Percentiles rank a stretch among this genome's conserved stretches.
Conservation (phyloP, 257 asterid genomes). For the Solanum gracilifrons region DNA sequence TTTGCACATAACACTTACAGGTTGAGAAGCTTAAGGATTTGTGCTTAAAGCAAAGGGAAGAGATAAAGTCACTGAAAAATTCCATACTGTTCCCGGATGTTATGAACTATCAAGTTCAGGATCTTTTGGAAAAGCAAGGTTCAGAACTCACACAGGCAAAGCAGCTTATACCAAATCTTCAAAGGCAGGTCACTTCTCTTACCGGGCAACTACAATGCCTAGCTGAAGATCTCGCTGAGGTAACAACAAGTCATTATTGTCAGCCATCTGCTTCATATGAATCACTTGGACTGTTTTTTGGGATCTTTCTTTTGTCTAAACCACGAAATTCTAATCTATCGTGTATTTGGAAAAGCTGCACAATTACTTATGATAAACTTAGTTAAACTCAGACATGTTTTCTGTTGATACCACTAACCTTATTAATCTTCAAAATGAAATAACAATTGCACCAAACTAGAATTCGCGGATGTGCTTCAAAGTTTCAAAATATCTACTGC, state of each 20-base stretch:
- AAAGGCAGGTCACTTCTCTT: slow-evolving; percentile 88
- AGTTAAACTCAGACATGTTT: not conserved
- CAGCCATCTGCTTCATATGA: not conserved
- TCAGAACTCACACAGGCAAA: slow-evolving; percentile 82
- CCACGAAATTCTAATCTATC: not conserved
- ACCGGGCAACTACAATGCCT: slow-evolving; percentile 83
- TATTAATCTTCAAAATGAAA: not conserved
- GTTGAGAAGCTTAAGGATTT: slow-evolving; percentile 91
- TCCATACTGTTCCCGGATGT: slow-evolving; percentile 79
- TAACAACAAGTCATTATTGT: slow-evolving; percentile 3
- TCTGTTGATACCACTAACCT: not conserved
- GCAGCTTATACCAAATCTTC: slow-evolving; percentile 80
- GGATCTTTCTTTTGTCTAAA: not conserved
- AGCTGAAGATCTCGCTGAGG: slow-evolving; percentile 96
- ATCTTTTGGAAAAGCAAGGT: slow-evolving; percentile 58
- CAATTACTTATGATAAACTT: not conserved
- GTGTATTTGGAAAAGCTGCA: not conserved
- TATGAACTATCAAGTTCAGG: slow-evolving; percentile 48
- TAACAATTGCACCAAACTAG: not conserved
- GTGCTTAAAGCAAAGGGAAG: slow-evolving; percentile 96
- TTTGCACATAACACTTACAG: slow-evolving; percentile 16
- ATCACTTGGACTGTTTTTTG: not conserved
- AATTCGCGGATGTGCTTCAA: not conserved
- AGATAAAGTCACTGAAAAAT: slow-evolving; percentile 73
- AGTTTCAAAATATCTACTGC: not conserved